A percentile compares a stretch with the other conserved stretches of the same genome.
phyloP scores from a whole-genome alignment of 148 eudicot genomes.

The Silene uniflora region DNA sequence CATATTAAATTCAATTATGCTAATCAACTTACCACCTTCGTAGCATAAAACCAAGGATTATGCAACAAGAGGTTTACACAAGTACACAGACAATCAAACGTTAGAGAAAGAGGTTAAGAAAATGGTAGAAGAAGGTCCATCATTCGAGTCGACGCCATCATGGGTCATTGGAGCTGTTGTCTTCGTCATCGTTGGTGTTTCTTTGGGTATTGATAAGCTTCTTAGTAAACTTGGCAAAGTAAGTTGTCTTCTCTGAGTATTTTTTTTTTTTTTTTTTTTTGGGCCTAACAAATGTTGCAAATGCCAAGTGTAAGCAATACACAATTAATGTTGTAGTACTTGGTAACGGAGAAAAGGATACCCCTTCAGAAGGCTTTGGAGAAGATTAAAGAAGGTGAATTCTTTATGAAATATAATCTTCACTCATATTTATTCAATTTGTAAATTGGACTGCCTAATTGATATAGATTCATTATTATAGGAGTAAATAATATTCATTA shows the following conservation, averaged over 20 bases:
- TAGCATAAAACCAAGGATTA: neutral
- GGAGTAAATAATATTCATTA: too few species aligned
- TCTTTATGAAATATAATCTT: neutral
- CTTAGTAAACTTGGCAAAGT: conserved; percentile 22
- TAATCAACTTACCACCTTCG: neutral
- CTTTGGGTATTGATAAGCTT: conserved; percentile 22
- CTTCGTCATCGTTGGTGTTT: conserved; percentile 23
- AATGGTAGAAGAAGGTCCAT: conserved; percentile 28
- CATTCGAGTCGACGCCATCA: conserved; percentile 29
- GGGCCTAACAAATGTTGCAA: neutral
- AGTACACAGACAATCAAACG: neutral
- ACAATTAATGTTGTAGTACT: conserved; percentile 1
- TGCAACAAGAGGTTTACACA: neutral
- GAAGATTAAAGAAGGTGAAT: conserved; percentile 33
- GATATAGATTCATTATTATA: too few species aligned
- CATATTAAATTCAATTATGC: neutral
- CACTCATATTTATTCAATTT: too few species aligned
- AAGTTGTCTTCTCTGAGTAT: neutral
- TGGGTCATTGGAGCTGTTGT: conserved; percentile 30
- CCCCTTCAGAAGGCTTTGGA: conserved; percentile 26
- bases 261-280: too few species aligned
- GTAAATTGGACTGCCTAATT: too few species aligned
- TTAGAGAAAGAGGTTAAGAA: neutral
- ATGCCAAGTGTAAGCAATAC: neutral
- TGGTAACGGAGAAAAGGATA: conserved; percentile 20